These are phyloP conservation scores for Mesembryanthemum crystallinum DNA, from an alignment of 148 eudicot species.

Conservation along the genomic window DNA sequence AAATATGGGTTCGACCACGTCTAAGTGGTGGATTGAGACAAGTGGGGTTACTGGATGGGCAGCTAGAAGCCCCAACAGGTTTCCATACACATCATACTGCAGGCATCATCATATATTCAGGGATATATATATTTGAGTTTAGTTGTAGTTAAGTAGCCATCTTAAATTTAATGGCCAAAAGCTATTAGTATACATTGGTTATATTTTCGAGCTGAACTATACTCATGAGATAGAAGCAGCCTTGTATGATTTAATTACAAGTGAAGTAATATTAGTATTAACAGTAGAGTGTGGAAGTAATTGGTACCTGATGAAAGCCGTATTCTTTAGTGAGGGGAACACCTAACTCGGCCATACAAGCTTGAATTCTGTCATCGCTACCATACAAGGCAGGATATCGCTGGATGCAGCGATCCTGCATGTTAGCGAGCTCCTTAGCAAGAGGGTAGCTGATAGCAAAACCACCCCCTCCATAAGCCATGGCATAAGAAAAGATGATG, in stretches of 20 bases:
- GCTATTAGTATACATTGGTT: too few species aligned
- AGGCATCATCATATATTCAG: background rate
- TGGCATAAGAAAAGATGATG: slow-evolving; percentile 60
- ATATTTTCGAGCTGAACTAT: too few species aligned
- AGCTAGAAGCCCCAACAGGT: slow-evolving; percentile 33
- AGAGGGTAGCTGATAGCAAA: slow-evolving; percentile 63
- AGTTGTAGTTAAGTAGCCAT: too few species aligned
- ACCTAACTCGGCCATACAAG: slow-evolving; percentile 48
- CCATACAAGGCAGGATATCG: slow-evolving; percentile 44
- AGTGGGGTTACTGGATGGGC: slow-evolving; percentile 47
- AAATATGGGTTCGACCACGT: slow-evolving; percentile 42
- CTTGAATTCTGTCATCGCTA: slow-evolving; percentile 43
- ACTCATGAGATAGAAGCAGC: too few species aligned
- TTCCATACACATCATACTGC: slow-evolving; percentile 49
- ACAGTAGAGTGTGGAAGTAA: too few species aligned
- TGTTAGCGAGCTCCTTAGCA: slow-evolving; percentile 31
- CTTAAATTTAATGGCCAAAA: too few species aligned
- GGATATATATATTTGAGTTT: too few species aligned
- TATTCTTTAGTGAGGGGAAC: slow-evolving; percentile 38
- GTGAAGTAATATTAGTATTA: too few species aligned
- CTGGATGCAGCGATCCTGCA: slow-evolving; percentile 45
- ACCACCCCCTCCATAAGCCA: slow-evolving; percentile 95
- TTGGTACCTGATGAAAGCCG: slow-evolving; percentile 38
- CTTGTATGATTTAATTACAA: too few species aligned
- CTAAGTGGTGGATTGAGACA: slow-evolving; percentile 40